Conservation (phyloP, 768 basidiomycete genomes). For the Pseudohyphozyma bogoriensis region DNA sequence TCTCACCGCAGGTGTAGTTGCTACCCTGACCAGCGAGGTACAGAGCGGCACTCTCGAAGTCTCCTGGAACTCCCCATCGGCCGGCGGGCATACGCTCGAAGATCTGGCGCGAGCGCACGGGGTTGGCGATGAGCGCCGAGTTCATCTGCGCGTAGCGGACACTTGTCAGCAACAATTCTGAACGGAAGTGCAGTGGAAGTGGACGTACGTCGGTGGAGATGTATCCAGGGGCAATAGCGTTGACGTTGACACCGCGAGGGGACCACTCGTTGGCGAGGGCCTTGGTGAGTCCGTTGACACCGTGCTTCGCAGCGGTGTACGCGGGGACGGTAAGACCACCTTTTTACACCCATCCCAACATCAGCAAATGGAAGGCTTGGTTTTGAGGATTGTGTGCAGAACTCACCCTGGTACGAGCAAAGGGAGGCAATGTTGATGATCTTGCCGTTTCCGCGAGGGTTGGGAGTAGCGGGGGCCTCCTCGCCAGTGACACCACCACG, state of each 20-base stretch:
- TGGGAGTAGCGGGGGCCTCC: constrained; percentile 31
- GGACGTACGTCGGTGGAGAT: constrained; percentile 49
- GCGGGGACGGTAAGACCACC: constrained; percentile 65
- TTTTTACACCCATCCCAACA: neutral
- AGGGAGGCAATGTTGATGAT: constrained; percentile 59
- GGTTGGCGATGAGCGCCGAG: constrained; percentile 54
- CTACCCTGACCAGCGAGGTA: constrained; percentile 61
- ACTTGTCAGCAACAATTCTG: too few species aligned
- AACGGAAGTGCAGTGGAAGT: too few species aligned
- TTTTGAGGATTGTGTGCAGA: neutral
- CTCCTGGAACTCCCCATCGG: constrained; percentile 59
- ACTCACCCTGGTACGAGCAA: constrained; percentile 31
- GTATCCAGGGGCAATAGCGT: constrained; percentile 50
- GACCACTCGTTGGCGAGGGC: constrained; percentile 92
- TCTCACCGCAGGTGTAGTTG: constrained; percentile 63
- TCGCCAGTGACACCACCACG: constrained; percentile 40
- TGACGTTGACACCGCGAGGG: constrained; percentile 74
- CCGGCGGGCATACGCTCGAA: constrained; percentile 56
- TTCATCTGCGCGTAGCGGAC: constrained; percentile 55
- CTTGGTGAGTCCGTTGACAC: constrained; percentile 57
- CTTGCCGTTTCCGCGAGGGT: constrained; percentile 48
- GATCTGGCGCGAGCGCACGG: constrained; percentile 58
- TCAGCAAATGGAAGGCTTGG: too few species aligned
- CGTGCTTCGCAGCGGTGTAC: constrained; percentile 81
- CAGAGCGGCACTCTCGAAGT: constrained; percentile 63